Evolutionary conservation across 495 filamentous ascomycete genomes (phyloP).

Genomic region (Pyronema omphalodes): DNA sequence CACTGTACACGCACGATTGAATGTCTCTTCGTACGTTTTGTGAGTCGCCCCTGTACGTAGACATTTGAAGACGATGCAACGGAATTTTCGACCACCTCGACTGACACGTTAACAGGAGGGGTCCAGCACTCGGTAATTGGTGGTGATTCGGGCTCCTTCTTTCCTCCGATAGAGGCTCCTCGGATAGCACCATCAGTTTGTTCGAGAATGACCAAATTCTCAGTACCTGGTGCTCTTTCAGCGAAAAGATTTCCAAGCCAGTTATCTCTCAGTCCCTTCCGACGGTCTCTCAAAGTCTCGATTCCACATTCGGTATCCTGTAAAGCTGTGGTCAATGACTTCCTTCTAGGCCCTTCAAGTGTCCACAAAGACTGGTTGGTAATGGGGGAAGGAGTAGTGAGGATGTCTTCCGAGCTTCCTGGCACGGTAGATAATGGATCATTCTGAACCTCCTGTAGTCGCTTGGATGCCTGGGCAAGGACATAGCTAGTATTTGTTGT

Average conservation of each 20-base stretch:
- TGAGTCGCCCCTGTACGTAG: too few species aligned
- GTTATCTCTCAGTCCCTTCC: conserved; percentile 1
- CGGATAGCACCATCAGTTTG: background rate
- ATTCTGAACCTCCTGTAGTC: background rate
- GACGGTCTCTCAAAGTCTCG: background rate
- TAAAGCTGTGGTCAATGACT: background rate
- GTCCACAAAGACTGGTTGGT: background rate
- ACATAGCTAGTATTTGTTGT: background rate
- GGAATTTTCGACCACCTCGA: background rate
- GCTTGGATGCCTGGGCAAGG: background rate
- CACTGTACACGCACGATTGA: too few species aligned
- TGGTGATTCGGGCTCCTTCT: background rate
- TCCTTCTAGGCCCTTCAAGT: background rate
- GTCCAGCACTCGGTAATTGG: background rate
- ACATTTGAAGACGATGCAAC: too few species aligned
- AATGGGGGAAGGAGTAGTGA: background rate
- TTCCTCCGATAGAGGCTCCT: background rate
- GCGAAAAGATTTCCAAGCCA: background rate
- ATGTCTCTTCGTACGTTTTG: too few species aligned
- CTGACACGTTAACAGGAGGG: background rate
- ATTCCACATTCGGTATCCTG: background rate
- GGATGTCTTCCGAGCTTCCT: background rate
- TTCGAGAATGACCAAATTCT: conserved; percentile 2
- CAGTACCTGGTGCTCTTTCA: background rate
- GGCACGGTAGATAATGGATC: background rate